Conservation (phyloP, 1,139 yeast species). For the Trichomonascaceae sp. region DNA sequence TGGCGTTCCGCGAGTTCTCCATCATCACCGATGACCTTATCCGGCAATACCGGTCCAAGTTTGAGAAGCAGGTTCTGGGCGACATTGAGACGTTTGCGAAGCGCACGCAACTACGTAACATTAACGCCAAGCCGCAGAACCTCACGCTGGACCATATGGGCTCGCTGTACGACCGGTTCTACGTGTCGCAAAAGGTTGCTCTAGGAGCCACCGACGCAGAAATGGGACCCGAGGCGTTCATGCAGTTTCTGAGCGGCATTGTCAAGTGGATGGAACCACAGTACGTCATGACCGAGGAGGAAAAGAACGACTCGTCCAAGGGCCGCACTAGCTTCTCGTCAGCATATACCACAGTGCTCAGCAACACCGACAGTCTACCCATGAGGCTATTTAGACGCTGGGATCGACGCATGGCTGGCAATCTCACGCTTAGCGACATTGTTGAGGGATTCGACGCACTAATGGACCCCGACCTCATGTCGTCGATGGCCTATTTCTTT, state of each 20-base stretch:
- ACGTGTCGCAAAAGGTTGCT: conserved; percentile 66
- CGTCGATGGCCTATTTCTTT: conserved; percentile 65
- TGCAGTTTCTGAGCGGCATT: conserved; percentile 61
- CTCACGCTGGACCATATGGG: conserved; percentile 47
- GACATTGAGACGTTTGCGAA: conserved; percentile 86
- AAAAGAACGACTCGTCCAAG: conserved; percentile 1
- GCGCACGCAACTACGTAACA: conserved; percentile 76
- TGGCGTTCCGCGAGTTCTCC: conserved; percentile 84
- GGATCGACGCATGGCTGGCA: conserved; percentile 45
- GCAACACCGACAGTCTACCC: background rate
- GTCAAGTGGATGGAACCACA: conserved; percentile 55
- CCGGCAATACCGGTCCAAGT: conserved; percentile 52
- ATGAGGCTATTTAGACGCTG: conserved; percentile 51
- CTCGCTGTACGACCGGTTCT: conserved; percentile 72
- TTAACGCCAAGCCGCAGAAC: conserved; percentile 52
- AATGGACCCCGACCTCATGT: conserved; percentile 64
- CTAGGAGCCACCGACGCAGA: conserved; percentile 40
- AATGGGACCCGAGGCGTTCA: conserved; percentile 66
- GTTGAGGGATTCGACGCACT: conserved; percentile 60
- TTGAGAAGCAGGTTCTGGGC: conserved; percentile 64
- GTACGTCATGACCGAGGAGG: conserved; percentile 8
- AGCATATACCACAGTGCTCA: background rate
- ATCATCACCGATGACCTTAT: conserved; percentile 67
- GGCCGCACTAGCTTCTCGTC: conserved; percentile 3
- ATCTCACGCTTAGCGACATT: conserved; percentile 55